Conservation (phyloP, 2,329 filamentous ascomycete species). For the Cercospora sesami region DNA sequence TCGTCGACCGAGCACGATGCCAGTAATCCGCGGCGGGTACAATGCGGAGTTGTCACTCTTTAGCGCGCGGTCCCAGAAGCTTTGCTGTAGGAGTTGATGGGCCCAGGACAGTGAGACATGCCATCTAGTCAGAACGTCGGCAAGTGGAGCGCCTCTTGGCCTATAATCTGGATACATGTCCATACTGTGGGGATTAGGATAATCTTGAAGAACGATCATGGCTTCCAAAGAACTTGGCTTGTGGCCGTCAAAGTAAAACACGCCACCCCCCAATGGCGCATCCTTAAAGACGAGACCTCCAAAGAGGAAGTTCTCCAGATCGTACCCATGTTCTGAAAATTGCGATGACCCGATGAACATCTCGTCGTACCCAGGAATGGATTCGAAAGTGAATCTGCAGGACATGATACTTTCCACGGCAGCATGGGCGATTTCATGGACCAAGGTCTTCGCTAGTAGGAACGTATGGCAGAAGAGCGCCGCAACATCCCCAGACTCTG, state of each 20-base stretch:
- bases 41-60: background rate
- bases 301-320: background rate
- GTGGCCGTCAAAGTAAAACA: background rate
- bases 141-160: background rate
- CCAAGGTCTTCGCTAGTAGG: background rate
- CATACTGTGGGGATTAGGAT: background rate
- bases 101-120: background rate
- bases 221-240: background rate
- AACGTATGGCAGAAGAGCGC: background rate
- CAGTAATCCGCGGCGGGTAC: background rate
- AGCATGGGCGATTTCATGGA: background rate
- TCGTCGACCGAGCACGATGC: background rate
- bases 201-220: background rate
- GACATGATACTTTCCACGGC: background rate
- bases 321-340: background rate
- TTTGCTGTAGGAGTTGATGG: background rate
- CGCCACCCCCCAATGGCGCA: too few species aligned
- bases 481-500: background rate
- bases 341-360: background rate
- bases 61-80: conserved; percentile 1
- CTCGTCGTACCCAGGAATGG: background rate
- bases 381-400: background rate
- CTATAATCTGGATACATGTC: background rate
- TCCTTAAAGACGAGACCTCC: background rate
- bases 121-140: background rate